phyloP scores from a whole-genome alignment of 768 basidiomycete genomes.

The Hirschioporus abietinus region DNA sequence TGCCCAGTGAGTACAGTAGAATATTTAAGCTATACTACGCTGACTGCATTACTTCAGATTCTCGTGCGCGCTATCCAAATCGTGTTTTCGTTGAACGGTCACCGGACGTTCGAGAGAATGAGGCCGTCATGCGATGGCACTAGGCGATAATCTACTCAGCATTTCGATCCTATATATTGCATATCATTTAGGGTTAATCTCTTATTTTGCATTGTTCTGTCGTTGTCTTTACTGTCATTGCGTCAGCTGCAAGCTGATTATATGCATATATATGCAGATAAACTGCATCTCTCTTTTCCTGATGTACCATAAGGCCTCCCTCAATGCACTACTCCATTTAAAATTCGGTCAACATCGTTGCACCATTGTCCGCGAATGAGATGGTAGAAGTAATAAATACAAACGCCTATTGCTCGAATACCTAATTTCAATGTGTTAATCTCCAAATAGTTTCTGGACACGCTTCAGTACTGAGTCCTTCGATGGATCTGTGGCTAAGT shows the following conservation, averaged over 20 bases:
- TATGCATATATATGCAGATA: too few species aligned
- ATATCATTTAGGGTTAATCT: not conserved
- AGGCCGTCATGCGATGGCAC: constrained; percentile 66
- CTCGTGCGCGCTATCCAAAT: constrained; percentile 52
- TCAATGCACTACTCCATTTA: not conserved
- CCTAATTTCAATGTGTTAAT: constrained; percentile 39
- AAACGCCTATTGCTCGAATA: constrained; percentile 1
- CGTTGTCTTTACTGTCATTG: not conserved
- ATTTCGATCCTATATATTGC: not conserved
- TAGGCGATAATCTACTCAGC: constrained; percentile 6
- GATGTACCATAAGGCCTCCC: not conserved
- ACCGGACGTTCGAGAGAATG: constrained; percentile 63
- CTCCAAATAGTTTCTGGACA: constrained; percentile 94
- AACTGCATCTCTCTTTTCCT: not conserved
- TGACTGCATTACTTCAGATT: constrained; percentile 37
- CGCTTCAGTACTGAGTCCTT: constrained; percentile 96
- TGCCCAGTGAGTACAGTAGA: constrained; percentile 57
- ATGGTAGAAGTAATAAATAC: not conserved
- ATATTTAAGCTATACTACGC: constrained; percentile 23
- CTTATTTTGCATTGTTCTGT: not conserved
- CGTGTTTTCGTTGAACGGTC: constrained; percentile 68
- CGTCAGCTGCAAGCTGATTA: not conserved
- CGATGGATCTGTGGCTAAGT: constrained; percentile 64
- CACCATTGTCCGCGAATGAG: not conserved
- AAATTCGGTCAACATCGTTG: not conserved